phyloP scores from a whole-genome alignment of 805 yeast genomes.

The Yamadazyma philogaea region DNA sequence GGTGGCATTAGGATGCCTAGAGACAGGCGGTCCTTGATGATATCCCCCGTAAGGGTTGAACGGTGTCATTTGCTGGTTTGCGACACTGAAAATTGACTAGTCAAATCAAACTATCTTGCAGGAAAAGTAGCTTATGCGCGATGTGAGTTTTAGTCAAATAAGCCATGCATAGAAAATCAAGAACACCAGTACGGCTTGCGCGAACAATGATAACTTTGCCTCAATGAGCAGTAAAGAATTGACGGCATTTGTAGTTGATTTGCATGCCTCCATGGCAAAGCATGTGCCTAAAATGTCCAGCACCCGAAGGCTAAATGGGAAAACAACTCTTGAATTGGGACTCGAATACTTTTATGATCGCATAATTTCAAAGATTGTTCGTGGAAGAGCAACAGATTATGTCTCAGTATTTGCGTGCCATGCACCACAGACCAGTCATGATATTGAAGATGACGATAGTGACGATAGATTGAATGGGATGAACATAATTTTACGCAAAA shows the following conservation, averaged over 20 bases:
- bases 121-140: slow-evolving; percentile 3
- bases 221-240: slow-evolving; percentile 27
- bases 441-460: slow-evolving; percentile 8
- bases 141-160: slow-evolving; percentile 6
- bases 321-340: slow-evolving; percentile 32
- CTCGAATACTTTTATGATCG: slow-evolving; percentile 39
- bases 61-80: slow-evolving; percentile 1
- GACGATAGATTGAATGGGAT: slow-evolving; percentile 19
- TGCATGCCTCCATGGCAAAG: slow-evolving; percentile 43
- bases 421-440: slow-evolving; percentile 17
- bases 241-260: slow-evolving; percentile 51
- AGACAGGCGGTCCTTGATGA: neutral
- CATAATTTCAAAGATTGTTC: slow-evolving; percentile 20
- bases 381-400: slow-evolving; percentile 39
- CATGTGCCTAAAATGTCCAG: slow-evolving; percentile 13
- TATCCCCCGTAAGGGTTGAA: slow-evolving; percentile 4
- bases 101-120: neutral
- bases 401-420: slow-evolving; percentile 32
- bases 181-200: neutral
- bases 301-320: neutral
- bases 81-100: neutral
- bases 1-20: neutral
- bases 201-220: neutral
- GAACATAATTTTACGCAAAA: slow-evolving; percentile 19
- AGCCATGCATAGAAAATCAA: slow-evolving; percentile 4